Conservation (phyloP, 768 basidiomycete species). For the Daedaleopsis sinensis region DNA sequence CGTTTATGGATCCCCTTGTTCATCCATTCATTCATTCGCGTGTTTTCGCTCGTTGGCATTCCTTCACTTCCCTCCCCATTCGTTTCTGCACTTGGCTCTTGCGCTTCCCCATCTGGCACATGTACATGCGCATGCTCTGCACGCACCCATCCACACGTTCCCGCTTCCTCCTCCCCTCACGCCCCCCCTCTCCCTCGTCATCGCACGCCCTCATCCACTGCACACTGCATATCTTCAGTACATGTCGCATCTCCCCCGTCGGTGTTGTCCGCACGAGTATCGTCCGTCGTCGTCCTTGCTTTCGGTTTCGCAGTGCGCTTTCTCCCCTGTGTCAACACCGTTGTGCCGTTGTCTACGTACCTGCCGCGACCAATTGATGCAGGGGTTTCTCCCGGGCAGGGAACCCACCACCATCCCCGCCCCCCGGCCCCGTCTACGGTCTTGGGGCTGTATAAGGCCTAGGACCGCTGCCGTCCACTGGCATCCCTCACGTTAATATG, state of each 20-base stretch:
- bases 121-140: neutral
- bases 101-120: neutral
- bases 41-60: slow-evolving; percentile 20
- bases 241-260: slow-evolving; percentile 1
- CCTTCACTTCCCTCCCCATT: slow-evolving; percentile 1
- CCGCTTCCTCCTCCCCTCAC: neutral
- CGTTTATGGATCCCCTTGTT: neutral
- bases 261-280: slow-evolving; percentile 6
- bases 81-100: slow-evolving; percentile 1
- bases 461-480: too few relatives aligned
- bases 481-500: too few relatives aligned
- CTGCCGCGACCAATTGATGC: slow-evolving; percentile 17
- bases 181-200: neutral
- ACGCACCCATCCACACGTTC: neutral
- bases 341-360: slow-evolving; percentile 13
- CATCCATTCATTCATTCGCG: slow-evolving; percentile 18
- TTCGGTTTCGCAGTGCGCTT: slow-evolving; percentile 22
- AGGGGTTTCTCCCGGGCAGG: slow-evolving; percentile 19
- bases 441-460: neutral
- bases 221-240: slow-evolving; percentile 3
- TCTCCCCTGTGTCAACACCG: slow-evolving; percentile 8
- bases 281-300: slow-evolving; percentile 19
- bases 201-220: slow-evolving; percentile 6
- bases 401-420: slow-evolving; percentile 10
- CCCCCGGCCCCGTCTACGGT: too few relatives aligned